phyloP scores from a whole-genome alignment of 129 eudicot genomes.

The Tagetes erecta region DNA sequence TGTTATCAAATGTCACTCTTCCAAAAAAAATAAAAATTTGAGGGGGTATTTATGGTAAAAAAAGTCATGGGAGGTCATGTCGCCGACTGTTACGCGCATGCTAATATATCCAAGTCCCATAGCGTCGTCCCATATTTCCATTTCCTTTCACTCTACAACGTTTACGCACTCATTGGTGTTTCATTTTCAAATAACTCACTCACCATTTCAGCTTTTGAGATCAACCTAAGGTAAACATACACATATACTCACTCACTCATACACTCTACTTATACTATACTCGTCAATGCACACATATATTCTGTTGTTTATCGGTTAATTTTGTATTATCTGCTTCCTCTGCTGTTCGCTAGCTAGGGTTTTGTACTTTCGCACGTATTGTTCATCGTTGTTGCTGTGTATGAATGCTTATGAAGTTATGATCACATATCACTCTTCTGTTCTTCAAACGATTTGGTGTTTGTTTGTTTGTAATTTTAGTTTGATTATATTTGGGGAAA shows the following conservation, averaged over 20 bases:
- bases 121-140: not conserved
- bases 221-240: not conserved
- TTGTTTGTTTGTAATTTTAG: not conserved
- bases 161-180: not conserved
- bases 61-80: not conserved
- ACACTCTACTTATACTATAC: not conserved
- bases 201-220: not conserved
- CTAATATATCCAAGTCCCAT: not conserved
- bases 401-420: not conserved
- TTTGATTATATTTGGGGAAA: not conserved
- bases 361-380: not conserved
- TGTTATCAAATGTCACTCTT: too few species aligned
- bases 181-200: not conserved
- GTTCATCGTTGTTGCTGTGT: not conserved
- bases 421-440: not conserved
- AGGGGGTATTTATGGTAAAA: not conserved
- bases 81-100: conserved; percentile 20
- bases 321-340: not conserved
- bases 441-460: not conserved
- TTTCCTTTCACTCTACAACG: not conserved
- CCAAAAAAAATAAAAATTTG: too few species aligned
- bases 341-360: not conserved
- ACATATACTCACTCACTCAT: not conserved
- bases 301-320: not conserved
- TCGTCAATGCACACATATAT: too few species aligned